Conservation (phyloP, 2,329 filamentous ascomycete genomes). For the Ophiostoma pallidulum region DNA sequence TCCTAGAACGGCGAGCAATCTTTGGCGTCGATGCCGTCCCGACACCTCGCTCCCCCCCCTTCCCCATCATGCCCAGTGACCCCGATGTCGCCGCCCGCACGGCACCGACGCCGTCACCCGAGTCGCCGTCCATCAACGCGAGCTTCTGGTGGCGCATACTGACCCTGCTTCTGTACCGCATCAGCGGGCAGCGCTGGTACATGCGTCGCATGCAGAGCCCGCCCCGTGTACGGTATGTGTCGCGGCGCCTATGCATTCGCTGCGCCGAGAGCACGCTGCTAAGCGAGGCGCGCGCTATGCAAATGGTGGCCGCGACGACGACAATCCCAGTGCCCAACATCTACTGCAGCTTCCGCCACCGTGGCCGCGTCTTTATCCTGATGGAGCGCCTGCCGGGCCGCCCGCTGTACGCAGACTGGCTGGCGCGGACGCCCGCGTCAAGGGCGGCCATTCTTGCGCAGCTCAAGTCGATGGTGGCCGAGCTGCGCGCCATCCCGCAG, state of each 20-base stretch:
- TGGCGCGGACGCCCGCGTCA: not conserved
- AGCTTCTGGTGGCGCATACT: not conserved
- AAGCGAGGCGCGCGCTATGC: constrained; percentile 21
- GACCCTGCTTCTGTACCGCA: not conserved
- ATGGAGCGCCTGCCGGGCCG: constrained; percentile 30
- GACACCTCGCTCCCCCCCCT: too few relatives aligned
- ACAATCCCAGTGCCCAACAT: constrained; percentile 36
- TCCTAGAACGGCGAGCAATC: too few relatives aligned
- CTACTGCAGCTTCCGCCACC: constrained; percentile 32
- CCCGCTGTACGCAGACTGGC: constrained; percentile 14
- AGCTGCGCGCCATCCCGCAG: not conserved
- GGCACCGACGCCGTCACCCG: too few relatives aligned
- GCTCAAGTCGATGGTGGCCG: not conserved
- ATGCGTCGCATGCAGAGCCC: not conserved
- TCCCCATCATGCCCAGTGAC: too few relatives aligned
- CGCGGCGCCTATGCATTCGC: not conserved
- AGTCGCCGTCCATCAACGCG: not conserved
- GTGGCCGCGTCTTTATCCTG: constrained; percentile 33
- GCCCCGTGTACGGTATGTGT: not conserved
- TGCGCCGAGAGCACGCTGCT: not conserved
- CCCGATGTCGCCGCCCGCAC: too few relatives aligned
- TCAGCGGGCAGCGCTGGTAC: not conserved
- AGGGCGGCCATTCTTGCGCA: not conserved
- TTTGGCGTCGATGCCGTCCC: too few relatives aligned
- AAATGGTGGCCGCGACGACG: constrained; percentile 31